Base-by-base conservation (phyloP, 2,329 filamentous ascomycete species). In the Xylogone sp. region DNA sequence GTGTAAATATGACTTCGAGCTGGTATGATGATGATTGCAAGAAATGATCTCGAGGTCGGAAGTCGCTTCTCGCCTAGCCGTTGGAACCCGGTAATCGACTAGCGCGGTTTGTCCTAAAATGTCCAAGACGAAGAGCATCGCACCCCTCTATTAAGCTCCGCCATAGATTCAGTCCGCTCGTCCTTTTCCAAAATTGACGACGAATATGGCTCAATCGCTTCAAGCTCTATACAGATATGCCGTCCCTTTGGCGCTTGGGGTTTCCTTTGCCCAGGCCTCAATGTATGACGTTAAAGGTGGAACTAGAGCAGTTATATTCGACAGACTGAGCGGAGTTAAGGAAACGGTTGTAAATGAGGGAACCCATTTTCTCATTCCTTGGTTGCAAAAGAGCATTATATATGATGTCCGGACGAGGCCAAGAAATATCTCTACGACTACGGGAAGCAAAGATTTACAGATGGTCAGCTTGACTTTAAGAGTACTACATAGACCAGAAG, bases 401-500 rank as follows among this genome's bases (percentile, higher is more conserved):
- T 99, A 96, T 71, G 94, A 99, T 76, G 94, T 99, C 60, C 87
- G 94, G 58, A 99, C 95, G 52, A 95, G 96, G 81, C 94, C 94
- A 56, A 83, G 94, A 68, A 97, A 96, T 71, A 97, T 99, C 70
- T 90, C 88, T 60, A 99, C 94, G 22, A 99, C 94, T 21, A 99
- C 94, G 12, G 94, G 94, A 53, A 93, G 87, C 81, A 99, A 99
- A 83, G 94, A 99, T 76, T 74, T 99, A 79, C 94, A 99, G 78
- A 99, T 99, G 94, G 94, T 99, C 67, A 97, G 91, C 81, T 81
- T 99, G 79, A 99, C 94, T 49, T 81, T 99, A 69, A 83, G 94
- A 72, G 94, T 99, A 59, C 75, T 99, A 71, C 93, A 97, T 75
- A 82, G 95, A 63, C 94, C 95, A 5, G 93, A 96, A 52, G 93